These are phyloP conservation scores for Eustoma russellianum DNA, from an alignment of 257 asterid species.

Conservation along the genomic window DNA sequence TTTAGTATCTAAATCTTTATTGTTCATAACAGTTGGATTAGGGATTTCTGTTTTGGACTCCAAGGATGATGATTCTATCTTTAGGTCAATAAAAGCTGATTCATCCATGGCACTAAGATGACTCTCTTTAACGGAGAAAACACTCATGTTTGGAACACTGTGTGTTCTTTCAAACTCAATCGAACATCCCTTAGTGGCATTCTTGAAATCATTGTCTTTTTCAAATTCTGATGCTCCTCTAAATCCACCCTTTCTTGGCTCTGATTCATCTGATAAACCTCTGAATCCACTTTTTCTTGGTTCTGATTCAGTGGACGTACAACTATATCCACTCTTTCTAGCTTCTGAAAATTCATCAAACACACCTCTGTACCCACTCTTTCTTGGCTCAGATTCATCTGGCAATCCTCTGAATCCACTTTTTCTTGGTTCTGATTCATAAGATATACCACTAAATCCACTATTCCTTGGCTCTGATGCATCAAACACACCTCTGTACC, in stretches of 20 bases:
- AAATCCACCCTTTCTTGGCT: constrained; percentile 19
- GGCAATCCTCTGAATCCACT: constrained; percentile 17
- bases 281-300: constrained; percentile 24
- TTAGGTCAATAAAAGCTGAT: constrained; percentile 72
- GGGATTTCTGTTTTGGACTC: constrained; percentile 28
- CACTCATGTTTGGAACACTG: constrained; percentile 39
- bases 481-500: constrained; percentile 11
- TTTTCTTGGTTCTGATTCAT: constrained; percentile 33
- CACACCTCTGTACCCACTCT: constrained; percentile 23
- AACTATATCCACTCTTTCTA: constrained; percentile 22
- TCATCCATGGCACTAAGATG: constrained; percentile 71
- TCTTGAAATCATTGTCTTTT: constrained; percentile 17
- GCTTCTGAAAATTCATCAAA: neutral
- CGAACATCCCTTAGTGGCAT: constrained; percentile 9
- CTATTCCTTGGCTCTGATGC: constrained; percentile 14
- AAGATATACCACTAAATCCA: constrained; percentile 16
- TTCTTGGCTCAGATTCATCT: neutral
- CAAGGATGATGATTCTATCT: constrained; percentile 41
- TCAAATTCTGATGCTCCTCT: constrained; percentile 22
- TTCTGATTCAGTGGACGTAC: constrained; percentile 10
- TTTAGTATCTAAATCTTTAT: constrained; percentile 23
- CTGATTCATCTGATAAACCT: constrained; percentile 1
- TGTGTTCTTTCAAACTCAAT: constrained; percentile 30
- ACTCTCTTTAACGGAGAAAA: constrained; percentile 67
- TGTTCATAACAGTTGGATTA: constrained; percentile 17